Conservation (phyloP, 163 green algal genomes). For the Smithsoniella earleae region DNA sequence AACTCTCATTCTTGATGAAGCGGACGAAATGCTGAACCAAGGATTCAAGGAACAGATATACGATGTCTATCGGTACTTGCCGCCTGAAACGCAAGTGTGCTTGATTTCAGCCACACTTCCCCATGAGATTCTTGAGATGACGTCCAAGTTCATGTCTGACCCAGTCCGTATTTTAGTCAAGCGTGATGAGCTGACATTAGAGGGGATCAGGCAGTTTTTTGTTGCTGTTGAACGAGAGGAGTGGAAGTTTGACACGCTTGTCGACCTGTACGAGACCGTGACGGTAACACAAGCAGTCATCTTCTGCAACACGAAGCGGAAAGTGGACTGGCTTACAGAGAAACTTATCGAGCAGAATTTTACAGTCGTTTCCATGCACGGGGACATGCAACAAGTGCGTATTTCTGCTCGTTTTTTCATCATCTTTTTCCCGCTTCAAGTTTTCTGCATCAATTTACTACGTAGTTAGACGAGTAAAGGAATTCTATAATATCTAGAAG, state of each 20-base stretch:
- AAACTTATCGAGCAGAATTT: conserved; percentile 96
- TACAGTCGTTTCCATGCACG: conserved; percentile 92
- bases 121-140: conserved; percentile 93
- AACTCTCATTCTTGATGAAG: conserved; percentile 87
- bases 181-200: conserved; percentile 97
- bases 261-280: conserved; percentile 90
- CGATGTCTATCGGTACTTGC: conserved; percentile 88
- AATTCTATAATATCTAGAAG: too few species aligned
- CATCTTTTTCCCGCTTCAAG: too few species aligned
- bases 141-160: conserved; percentile 98
- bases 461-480: too few species aligned
- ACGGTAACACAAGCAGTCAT: conserved; percentile 95
- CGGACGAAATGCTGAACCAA: conserved; percentile 96
- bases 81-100: conserved; percentile 82
- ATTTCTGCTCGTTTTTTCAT: background rate
- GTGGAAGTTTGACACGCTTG: conserved; percentile 99
- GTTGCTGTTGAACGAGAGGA: conserved; percentile 97
- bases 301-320: conserved; percentile 97
- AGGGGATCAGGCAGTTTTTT: conserved; percentile 99
- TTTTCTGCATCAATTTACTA: too few species aligned
- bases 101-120: conserved; percentile 94
- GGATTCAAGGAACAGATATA: conserved; percentile 99
- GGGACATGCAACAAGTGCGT: conserved; percentile 84
- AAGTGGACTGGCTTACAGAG: conserved; percentile 95
- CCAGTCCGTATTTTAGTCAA: conserved; percentile 95